A percentile compares a stretch with the other conserved stretches of the same genome.
These are phyloP conservation scores for Fusarium zealandicum DNA, from an alignment of 2,329 filamentous ascomycete species.

Conservation along the genomic window DNA sequence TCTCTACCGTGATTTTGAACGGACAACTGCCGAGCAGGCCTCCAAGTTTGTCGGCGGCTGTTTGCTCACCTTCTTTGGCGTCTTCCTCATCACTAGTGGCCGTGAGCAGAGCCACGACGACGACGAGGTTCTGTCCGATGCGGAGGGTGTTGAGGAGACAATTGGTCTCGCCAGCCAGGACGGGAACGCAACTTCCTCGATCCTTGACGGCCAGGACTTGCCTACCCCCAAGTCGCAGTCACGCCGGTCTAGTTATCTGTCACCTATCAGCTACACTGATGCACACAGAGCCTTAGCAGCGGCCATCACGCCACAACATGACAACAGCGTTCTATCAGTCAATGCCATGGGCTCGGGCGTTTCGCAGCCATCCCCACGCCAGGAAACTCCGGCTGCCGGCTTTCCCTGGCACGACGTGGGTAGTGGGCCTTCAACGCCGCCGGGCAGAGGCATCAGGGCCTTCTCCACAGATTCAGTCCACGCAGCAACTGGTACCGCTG, in stretches of 20 bases:
- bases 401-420: slow-evolving; percentile 54
- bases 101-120: slow-evolving; percentile 67
- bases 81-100: slow-evolving; percentile 96
- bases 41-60: slow-evolving; percentile 90
- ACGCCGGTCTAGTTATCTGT: slow-evolving; percentile 57
- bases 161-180: slow-evolving; percentile 66
- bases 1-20: slow-evolving; percentile 93
- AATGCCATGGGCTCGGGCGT: slow-evolving; percentile 44
- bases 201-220: slow-evolving; percentile 30
- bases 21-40: slow-evolving; percentile 75
- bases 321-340: slow-evolving; percentile 47
- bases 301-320: slow-evolving; percentile 45
- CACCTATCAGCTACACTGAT: slow-evolving; percentile 55
- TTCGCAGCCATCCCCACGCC: slow-evolving; percentile 44
- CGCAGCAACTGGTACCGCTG: slow-evolving; percentile 23
- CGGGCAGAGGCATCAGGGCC: slow-evolving; percentile 48
- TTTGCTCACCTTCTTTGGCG: slow-evolving; percentile 89
- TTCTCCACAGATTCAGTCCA: slow-evolving; percentile 49
- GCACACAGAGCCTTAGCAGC: slow-evolving; percentile 44
- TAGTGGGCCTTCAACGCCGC: slow-evolving; percentile 43
- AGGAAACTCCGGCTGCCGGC: slow-evolving; percentile 51
- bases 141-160: slow-evolving; percentile 68
- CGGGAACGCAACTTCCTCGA: slow-evolving; percentile 24
- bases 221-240: slow-evolving; percentile 46
- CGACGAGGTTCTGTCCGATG: slow-evolving; percentile 59